Evolutionary conservation across 495 filamentous ascomycete genomes (phyloP).

Genomic region (Rostrohypoxylon terebratum): DNA sequence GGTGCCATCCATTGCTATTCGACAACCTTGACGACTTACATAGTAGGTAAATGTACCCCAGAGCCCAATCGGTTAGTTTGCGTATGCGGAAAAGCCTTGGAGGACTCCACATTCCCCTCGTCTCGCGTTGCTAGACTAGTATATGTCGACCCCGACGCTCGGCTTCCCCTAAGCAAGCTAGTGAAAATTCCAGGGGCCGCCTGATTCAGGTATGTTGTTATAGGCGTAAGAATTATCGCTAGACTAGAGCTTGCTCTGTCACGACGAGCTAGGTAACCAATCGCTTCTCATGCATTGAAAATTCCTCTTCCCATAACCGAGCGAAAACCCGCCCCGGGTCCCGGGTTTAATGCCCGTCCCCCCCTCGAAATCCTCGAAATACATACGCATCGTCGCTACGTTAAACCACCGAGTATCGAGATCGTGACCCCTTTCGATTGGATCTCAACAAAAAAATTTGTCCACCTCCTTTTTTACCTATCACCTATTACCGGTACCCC

Average conservation of each 20-base stretch:
- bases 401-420: conserved; percentile 33
- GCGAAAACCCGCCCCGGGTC: conserved; percentile 26
- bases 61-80: conserved; percentile 5
- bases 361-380: no score
- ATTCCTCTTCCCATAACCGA: conserved; percentile 17
- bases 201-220: conserved; percentile 23
- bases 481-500: conserved; percentile 16
- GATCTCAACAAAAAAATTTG: conserved; percentile 8
- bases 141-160: conserved; percentile 19
- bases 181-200: conserved; percentile 1
- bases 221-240: conserved; percentile 16
- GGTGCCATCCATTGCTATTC: background rate
- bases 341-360: conserved; percentile 29
- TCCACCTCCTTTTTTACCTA: background rate
- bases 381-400: conserved; percentile 25
- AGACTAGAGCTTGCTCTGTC: background rate
- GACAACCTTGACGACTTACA: background rate
- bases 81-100: conserved; percentile 10
- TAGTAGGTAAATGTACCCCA: conserved; percentile 1
- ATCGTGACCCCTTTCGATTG: conserved; percentile 21
- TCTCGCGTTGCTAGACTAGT: background rate
- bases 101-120: conserved; percentile 35
- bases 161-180: conserved; percentile 9
- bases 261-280: conserved; percentile 22
- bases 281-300: conserved; percentile 41